These are phyloP conservation scores for Tagetes patula DNA, from an alignment of 129 eudicot species.

Conservation along the genomic window DNA sequence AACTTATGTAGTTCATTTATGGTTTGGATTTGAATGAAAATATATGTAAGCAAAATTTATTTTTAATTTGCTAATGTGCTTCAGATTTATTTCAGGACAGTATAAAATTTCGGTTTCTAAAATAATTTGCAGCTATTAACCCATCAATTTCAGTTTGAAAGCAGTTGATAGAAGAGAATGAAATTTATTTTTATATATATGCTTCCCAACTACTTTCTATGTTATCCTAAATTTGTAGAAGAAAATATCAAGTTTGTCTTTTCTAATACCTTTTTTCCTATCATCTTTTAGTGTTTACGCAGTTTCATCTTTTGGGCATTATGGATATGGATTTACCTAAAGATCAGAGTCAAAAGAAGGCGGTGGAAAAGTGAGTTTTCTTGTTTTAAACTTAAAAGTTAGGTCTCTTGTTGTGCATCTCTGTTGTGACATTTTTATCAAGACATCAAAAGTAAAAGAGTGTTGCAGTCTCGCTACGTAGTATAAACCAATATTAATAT, in stretches of 20 bases:
- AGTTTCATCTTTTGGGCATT: conserved; percentile 30
- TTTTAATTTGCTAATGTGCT: not conserved
- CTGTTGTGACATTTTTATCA: conserved; percentile 17
- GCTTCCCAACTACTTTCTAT: not conserved
- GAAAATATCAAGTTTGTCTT: conserved; percentile 16
- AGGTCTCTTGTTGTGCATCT: conserved; percentile 4
- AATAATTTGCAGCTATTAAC: not conserved
- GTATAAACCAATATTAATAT: not conserved
- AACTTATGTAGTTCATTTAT: not conserved
- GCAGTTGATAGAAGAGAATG: conserved; percentile 32
- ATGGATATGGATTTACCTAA: conserved; percentile 26
- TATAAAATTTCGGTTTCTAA: not conserved
- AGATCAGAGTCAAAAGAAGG: conserved; percentile 32
- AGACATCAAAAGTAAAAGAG: conserved; percentile 21
- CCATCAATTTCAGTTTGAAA: not conserved
- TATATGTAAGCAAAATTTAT: not conserved
- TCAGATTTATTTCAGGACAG: not conserved
- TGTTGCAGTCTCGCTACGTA: conserved; percentile 10
- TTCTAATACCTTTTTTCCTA: conserved; percentile 14
- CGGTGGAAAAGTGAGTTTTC: conserved; percentile 40
- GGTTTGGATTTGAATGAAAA: not conserved
- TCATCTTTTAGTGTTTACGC: not conserved
- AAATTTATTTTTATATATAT: conserved; percentile 35
- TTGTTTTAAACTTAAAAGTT: conserved; percentile 7
- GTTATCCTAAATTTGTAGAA: not conserved